Conservation (phyloP, 2,329 filamentous ascomycete species). For the Alternaria sp. region DNA sequence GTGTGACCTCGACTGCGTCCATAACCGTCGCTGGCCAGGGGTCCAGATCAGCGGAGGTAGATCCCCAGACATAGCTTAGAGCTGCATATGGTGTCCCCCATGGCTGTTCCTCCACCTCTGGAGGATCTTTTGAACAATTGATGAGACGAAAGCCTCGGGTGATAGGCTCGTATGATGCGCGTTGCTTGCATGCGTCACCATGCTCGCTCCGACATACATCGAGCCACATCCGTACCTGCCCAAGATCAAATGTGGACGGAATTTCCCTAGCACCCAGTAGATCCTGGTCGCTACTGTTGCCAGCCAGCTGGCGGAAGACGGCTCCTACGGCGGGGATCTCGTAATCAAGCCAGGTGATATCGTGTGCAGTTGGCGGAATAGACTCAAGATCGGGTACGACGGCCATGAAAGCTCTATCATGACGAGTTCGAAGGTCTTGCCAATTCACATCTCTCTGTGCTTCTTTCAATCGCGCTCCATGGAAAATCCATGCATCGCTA, state of each 20-base stretch:
- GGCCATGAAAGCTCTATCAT: slow-evolving; percentile 21
- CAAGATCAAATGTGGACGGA: background rate
- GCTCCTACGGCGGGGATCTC: slow-evolving; percentile 16
- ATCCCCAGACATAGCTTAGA: slow-evolving; percentile 28
- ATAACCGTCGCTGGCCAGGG: slow-evolving; percentile 15
- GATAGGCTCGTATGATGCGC: slow-evolving; percentile 10
- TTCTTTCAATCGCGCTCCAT: background rate
- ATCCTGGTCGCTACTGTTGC: background rate
- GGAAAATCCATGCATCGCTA: slow-evolving; percentile 21
- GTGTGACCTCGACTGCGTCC: slow-evolving; percentile 17
- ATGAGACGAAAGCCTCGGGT: slow-evolving; percentile 19
- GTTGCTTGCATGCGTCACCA: slow-evolving; percentile 14
- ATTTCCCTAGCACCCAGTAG: background rate
- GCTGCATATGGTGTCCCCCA: slow-evolving; percentile 21
- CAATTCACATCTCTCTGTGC: background rate
- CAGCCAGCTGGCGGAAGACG: slow-evolving; percentile 10
- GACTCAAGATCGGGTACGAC: slow-evolving; percentile 19
- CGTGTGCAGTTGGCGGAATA: slow-evolving; percentile 11
- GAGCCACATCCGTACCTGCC: slow-evolving; percentile 8
- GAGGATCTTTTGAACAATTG: slow-evolving; percentile 12
- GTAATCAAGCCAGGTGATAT: slow-evolving; percentile 17
- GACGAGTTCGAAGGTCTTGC: background rate
- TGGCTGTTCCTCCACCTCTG: slow-evolving; percentile 15
- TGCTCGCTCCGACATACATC: slow-evolving; percentile 9
- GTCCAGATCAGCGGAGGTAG: background rate